Conservation (phyloP, 192 early-diverging fungal species). For the Lobosporangium transversale region DNA sequence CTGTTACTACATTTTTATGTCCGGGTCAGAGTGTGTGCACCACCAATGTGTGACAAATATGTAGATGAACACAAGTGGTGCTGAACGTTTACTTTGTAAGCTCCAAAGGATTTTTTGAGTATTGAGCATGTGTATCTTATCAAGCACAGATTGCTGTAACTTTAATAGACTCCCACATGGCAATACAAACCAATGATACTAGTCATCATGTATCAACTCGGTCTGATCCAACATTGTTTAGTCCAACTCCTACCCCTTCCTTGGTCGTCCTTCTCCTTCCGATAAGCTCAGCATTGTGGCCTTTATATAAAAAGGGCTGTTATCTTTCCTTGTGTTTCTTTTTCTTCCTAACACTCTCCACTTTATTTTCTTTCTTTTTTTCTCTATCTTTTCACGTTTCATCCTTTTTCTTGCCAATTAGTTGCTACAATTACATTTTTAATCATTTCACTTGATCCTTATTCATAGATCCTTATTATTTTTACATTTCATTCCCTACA, state of each 20-base stretch:
- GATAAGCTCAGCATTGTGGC: background rate
- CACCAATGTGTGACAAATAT: too few relatives aligned
- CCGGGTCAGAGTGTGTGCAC: too few relatives aligned
- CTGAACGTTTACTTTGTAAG: too few relatives aligned
- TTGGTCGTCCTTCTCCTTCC: constrained; percentile 1
- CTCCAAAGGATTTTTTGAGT: too few relatives aligned
- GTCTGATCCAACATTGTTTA: background rate
- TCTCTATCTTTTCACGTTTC: constrained; percentile 32
- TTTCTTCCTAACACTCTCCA: background rate
- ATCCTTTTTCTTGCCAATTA: background rate
- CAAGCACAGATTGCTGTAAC: too few relatives aligned
- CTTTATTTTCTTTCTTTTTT: constrained; percentile 1
- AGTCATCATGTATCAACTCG: too few relatives aligned
- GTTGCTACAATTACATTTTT: background rate
- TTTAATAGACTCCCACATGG: too few relatives aligned
- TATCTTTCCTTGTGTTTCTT: constrained; percentile 56
- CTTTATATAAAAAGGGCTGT: constrained; percentile 43
- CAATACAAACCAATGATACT: too few relatives aligned
- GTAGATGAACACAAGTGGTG: too few relatives aligned
- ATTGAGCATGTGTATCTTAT: too few relatives aligned
- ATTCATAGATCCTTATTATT: constrained; percentile 5
- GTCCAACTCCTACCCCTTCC: background rate
- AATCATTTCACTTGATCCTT: background rate
- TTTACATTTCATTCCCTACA: background rate
- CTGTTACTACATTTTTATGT: too few relatives aligned